Base-by-base conservation (phyloP, 2,329 filamentous ascomycete genomes). In the Beauveria sp. region DNA sequence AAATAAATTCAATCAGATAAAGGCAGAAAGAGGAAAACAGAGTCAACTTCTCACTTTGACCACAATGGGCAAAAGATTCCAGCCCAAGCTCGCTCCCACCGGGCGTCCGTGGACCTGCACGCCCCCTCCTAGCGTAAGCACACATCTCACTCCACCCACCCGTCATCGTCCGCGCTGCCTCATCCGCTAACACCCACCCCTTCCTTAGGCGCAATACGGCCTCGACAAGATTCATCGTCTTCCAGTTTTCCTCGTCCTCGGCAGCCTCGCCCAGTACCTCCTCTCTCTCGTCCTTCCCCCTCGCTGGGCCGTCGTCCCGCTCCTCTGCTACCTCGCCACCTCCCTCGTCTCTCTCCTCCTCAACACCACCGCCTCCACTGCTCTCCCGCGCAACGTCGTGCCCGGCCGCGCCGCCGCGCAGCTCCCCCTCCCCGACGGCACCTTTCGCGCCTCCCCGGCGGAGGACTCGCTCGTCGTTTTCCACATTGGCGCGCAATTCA, bases 401-500 rank as follows among this genome's bases (percentile, higher is more conserved):
- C 69, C 64, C 1, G 75, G 73, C 38, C 73, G 75, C 0, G 60
- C 66, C 22, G 73, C 74, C 1, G 70, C 75, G 1, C 73, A 74
- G 46, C 52, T 75, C 1, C 73, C 76, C 12, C 57, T 62, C 9
- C 34, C 61, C 4, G 52, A 66, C 34, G 69, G 73, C 49, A 43
- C 62, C 5, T 72, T 72, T 61, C 69, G 67, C 60, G 64, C 67
- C 3, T 53, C 63, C 1, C 71, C 75, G 2, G 69, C 70, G 14
- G 60, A 67, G 2, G 64, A 69, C 2, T 62, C 70, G 20, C 42
- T 79, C 24, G 74, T 79, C 42, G 75, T 79, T 60, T 78, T 80
- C 69, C 74, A 79, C 66, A 71, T 80, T 16, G 78, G 77, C 53
- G 68, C 74, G 14, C 77, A 79, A 62, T 71, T 71, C 67, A 79